A percentile compares a stretch with the other conserved stretches of the same genome.
These are phyloP conservation scores for Saturnispora sanitii DNA, from an alignment of 805 yeast species.

Conservation along the genomic window DNA sequence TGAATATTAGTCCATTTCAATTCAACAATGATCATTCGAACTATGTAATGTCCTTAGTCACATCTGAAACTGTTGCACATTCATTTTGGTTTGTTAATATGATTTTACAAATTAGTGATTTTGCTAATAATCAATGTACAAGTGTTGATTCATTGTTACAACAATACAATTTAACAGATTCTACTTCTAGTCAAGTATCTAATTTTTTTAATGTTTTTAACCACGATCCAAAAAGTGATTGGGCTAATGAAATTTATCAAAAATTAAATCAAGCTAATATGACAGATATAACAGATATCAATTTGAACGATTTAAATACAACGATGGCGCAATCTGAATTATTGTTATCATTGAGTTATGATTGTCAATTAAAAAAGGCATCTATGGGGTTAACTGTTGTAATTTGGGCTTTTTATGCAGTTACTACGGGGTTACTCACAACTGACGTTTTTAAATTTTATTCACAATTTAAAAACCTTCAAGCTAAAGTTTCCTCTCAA, in stretches of 20 bases:
- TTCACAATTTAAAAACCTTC: neutral
- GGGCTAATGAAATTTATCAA: conserved; percentile 4
- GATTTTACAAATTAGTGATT: conserved; percentile 19
- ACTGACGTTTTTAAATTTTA: conserved; percentile 2
- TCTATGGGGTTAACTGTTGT: conserved; percentile 15
- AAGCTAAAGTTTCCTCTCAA: neutral
- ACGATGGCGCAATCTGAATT: conserved; percentile 13
- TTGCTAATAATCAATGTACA: conserved; percentile 22
- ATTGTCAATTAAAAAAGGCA: conserved; percentile 19
- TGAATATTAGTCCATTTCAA: neutral
- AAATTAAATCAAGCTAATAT: neutral
- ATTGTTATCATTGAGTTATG: conserved; percentile 11
- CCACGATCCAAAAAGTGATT: conserved; percentile 8
- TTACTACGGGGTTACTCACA: conserved; percentile 13
- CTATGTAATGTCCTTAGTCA: conserved; percentile 32
- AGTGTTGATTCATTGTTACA: conserved; percentile 17
- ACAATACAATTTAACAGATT: conserved; percentile 22
- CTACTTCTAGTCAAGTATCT: conserved; percentile 8
- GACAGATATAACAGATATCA: conserved; percentile 2
- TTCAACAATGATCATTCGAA: conserved; percentile 25
- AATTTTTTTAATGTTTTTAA: conserved; percentile 17
- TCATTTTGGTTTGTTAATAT: conserved; percentile 20
- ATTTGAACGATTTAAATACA: conserved; percentile 12
- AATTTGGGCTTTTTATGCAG: conserved; percentile 10
- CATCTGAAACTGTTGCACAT: conserved; percentile 23